Evolutionary conservation across 225 moss, liverwort and hornwort species (phyloP).

Genomic region (Lunularia cruciata): DNA sequence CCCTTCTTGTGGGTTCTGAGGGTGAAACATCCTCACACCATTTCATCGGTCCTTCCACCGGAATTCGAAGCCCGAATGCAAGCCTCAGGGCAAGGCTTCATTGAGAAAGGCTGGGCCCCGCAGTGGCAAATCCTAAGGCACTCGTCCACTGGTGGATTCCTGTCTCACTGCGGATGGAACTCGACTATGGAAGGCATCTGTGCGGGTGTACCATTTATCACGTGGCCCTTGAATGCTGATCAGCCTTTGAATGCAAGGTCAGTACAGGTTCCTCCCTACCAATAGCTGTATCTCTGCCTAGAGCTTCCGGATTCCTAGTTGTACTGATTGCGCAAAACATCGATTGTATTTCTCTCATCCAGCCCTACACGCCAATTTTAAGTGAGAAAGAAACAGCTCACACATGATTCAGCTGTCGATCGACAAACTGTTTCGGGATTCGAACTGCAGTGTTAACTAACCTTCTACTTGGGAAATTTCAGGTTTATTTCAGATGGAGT

Average conservation of each 20-base stretch:
- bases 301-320: too few species aligned
- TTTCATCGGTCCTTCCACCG: slow-evolving; percentile 34
- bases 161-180: slow-evolving; percentile 72
- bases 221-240: slow-evolving; percentile 47
- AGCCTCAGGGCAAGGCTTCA: slow-evolving; percentile 35
- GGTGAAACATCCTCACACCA: slow-evolving; percentile 14
- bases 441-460: background rate
- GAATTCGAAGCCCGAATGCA: slow-evolving; percentile 37
- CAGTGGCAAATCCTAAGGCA: slow-evolving; percentile 49
- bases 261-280: background rate
- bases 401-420: too few species aligned
- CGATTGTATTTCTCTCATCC: background rate
- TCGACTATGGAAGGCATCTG: slow-evolving; percentile 58
- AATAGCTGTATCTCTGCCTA: too few species aligned
- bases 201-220: slow-evolving; percentile 46
- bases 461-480: background rate
- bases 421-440: too few species aligned
- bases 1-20: slow-evolving; percentile 55
- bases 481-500: slow-evolving; percentile 28
- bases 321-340: too few species aligned
- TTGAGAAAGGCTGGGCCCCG: slow-evolving; percentile 50
- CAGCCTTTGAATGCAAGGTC: slow-evolving; percentile 34
- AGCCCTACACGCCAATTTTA: too few species aligned
- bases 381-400: too few species aligned
- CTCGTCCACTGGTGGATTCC: slow-evolving; percentile 52